Conservation (phyloP, 768 basidiomycete genomes). For the Pleurotus djamor region DNA sequence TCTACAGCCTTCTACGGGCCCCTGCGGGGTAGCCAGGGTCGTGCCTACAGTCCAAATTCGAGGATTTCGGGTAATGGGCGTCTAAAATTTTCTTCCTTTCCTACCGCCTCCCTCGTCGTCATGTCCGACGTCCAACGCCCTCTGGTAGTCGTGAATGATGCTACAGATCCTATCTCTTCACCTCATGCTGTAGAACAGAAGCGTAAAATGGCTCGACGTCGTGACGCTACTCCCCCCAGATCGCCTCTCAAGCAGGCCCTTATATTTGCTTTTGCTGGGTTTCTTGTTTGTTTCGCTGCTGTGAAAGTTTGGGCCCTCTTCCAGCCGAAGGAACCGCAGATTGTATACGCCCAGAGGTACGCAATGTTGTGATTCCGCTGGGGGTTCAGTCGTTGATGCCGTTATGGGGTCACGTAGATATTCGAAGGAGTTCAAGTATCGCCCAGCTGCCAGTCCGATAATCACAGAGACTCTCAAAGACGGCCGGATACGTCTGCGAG, state of each 20-base stretch:
- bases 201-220: neutral
- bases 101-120: no score
- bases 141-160: no score
- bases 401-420: constrained; percentile 47
- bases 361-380: neutral
- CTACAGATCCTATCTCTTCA: neutral
- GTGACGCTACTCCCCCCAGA: constrained; percentile 25
- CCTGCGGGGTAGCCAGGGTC: no score
- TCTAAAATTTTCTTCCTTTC: no score
- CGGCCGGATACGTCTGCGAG: constrained; percentile 64
- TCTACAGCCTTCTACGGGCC: no score
- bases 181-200: neutral
- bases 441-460: constrained; percentile 84
- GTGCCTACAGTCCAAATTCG: no score
- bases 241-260: constrained; percentile 45
- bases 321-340: constrained; percentile 30
- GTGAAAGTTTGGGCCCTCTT: constrained; percentile 17
- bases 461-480: constrained; percentile 77
- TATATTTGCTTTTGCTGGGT: constrained; percentile 36
- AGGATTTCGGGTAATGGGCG: no score
- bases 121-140: no score
- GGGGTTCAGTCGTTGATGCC: neutral
- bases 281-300: constrained; percentile 43
- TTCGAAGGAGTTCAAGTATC: constrained; percentile 77
- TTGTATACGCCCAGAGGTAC: constrained; percentile 19